phyloP scores from a whole-genome alignment of 2,329 filamentous ascomycete genomes.

The Ilyonectria destructans region DNA sequence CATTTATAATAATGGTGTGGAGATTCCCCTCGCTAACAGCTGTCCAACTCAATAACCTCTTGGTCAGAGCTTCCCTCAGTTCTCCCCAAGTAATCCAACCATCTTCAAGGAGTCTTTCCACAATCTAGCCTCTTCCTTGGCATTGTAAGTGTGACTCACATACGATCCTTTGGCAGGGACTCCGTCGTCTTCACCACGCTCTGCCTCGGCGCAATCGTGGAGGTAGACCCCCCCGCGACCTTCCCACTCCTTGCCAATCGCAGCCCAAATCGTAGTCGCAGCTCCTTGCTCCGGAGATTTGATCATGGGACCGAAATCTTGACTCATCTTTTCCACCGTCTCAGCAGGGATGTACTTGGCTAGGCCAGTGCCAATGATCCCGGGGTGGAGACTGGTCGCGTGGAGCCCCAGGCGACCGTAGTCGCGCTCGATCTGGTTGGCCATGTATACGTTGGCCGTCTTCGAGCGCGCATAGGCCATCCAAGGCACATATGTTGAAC shows the following conservation, averaged over 20 bases:
- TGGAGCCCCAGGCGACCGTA: slow-evolving; percentile 32
- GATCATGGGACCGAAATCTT: not conserved
- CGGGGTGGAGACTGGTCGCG: slow-evolving; percentile 37
- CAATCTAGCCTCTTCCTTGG: slow-evolving; percentile 22
- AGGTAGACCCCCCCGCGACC: slow-evolving; percentile 33
- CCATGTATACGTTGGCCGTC: slow-evolving; percentile 43
- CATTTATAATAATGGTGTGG: no score
- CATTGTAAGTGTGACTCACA: slow-evolving; percentile 30
- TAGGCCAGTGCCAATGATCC: slow-evolving; percentile 26
- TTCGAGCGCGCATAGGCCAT: slow-evolving; percentile 41
- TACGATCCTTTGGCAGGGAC: slow-evolving; percentile 17
- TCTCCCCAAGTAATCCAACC: slow-evolving; percentile 13
- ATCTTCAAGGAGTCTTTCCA: slow-evolving; percentile 31
- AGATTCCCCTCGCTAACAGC: no score
- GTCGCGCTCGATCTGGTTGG: slow-evolving; percentile 34
- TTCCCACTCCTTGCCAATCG: slow-evolving; percentile 32
- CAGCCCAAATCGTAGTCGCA: slow-evolving; percentile 26
- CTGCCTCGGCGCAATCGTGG: slow-evolving; percentile 21
- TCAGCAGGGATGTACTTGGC: slow-evolving; percentile 9
- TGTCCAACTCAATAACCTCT: not conserved
- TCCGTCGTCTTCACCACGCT: slow-evolving; percentile 12
- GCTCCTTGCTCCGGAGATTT: slow-evolving; percentile 32
- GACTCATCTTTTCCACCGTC: not conserved
- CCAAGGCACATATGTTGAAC: slow-evolving; percentile 34
- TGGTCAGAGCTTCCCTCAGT: not conserved